phyloP scores from a whole-genome alignment of 1,139 yeast species.

The Candida buenavistaensis region DNA sequence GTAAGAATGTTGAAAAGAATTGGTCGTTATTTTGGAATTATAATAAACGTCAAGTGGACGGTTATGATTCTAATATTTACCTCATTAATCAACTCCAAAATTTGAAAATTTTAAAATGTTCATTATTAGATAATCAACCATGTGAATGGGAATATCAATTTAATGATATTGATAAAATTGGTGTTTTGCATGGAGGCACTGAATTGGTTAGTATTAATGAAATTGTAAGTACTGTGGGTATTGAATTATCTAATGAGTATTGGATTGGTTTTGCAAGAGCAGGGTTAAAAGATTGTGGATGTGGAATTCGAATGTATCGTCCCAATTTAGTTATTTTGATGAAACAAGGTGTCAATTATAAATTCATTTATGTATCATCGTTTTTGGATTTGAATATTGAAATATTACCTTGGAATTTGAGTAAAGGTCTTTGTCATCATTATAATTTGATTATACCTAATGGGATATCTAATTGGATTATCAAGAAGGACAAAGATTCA shows the following conservation, averaged over 20 bases:
- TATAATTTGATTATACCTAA: conserved; percentile 35
- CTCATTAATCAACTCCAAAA: conserved; percentile 28
- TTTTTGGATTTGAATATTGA: conserved; percentile 36
- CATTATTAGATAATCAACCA: conserved; percentile 13
- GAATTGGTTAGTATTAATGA: conserved; percentile 24
- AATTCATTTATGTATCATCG: conserved; percentile 31
- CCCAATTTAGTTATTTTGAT: conserved; percentile 44
- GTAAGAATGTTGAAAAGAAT: conserved; percentile 24
- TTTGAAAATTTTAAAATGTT: conserved; percentile 26
- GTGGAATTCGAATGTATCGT: conserved; percentile 46
- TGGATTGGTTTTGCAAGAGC: conserved; percentile 55
- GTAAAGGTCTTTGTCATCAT: conserved; percentile 20
- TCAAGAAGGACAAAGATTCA: conserved; percentile 14
- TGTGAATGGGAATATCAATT: conserved; percentile 29
- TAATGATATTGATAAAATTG: conserved; percentile 21
- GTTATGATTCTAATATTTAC: conserved; percentile 20
- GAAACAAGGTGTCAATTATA: conserved; percentile 27
- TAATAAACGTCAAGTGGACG: conserved; percentile 15
- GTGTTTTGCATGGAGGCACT: conserved; percentile 39
- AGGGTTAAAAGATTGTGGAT: conserved; percentile 47
- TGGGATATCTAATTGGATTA: conserved; percentile 37
- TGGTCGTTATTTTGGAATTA: conserved; percentile 32
- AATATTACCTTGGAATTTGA: conserved; percentile 30
- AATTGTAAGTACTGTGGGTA: conserved; percentile 15
- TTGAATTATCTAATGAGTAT: too few species aligned